Conservation (phyloP, 2,329 filamentous ascomycete genomes). For the Cladophialophora immunda region DNA sequence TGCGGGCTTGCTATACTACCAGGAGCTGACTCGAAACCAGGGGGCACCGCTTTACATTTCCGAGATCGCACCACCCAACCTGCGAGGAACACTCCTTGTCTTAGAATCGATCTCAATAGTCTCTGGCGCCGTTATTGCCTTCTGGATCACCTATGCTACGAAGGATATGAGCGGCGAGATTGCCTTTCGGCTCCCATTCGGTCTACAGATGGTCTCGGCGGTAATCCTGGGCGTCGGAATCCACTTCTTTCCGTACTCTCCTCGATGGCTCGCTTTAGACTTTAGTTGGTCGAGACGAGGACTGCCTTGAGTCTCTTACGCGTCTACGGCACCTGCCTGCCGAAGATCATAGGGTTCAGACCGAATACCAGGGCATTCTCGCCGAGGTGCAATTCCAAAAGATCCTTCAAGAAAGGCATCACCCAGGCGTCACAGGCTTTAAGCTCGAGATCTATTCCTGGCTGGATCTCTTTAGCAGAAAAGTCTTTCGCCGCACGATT, state of each 20-base stretch:
- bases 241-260: slow-evolving; percentile 62
- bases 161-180: slow-evolving; percentile 55
- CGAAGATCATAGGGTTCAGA: slow-evolving; percentile 54
- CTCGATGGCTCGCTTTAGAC: slow-evolving; percentile 63
- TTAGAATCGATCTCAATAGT: slow-evolving; percentile 50
- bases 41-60: slow-evolving; percentile 61
- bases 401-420: slow-evolving; percentile 50
- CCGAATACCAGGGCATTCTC: slow-evolving; percentile 60
- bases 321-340: slow-evolving; percentile 53
- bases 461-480: slow-evolving; percentile 59
- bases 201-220: slow-evolving; percentile 56
- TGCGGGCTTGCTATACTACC: no score
- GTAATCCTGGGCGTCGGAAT: slow-evolving; percentile 49
- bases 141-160: slow-evolving; percentile 44
- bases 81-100: slow-evolving; percentile 49
- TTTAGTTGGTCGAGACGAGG: no score
- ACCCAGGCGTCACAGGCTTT: slow-evolving; percentile 45
- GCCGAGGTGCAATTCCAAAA: slow-evolving; percentile 59
- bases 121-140: slow-evolving; percentile 48
- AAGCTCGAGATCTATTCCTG: slow-evolving; percentile 60
- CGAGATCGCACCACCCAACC: slow-evolving; percentile 55
- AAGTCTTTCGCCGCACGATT: slow-evolving; percentile 60
- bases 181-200: slow-evolving; percentile 58
- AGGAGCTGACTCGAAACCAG: no score
- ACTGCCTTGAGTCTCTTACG: slow-evolving; percentile 49